A percentile compares a stretch with the other conserved stretches of the same genome.
Evolutionary conservation across 768 basidiomycete species (phyloP).

Genomic region (Calocybe gangraenosa): DNA sequence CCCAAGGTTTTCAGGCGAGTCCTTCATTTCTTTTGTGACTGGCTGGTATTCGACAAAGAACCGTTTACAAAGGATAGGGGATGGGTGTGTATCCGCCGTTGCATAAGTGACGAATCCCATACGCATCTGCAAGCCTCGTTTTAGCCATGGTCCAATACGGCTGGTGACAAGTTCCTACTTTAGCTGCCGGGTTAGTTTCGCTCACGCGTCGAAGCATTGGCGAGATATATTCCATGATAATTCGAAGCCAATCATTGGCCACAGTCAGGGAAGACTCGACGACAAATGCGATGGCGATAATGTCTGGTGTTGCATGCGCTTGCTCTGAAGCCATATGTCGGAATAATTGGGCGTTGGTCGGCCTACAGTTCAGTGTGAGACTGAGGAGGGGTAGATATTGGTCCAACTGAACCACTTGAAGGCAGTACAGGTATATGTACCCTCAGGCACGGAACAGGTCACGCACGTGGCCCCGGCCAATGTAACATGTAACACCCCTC

Average conservation of each 20-base stretch:
- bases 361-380: no score
- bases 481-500: no score
- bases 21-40: conserved; percentile 42
- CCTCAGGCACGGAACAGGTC: no score
- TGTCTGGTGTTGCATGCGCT: conserved; percentile 10
- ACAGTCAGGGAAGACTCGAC: conserved; percentile 58
- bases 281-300: conserved; percentile 51
- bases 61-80: conserved; percentile 50
- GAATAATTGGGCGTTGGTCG: no score
- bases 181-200: conserved; percentile 35
- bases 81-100: conserved; percentile 48
- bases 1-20: conserved; percentile 43
- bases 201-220: conserved; percentile 49
- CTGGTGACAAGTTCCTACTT: conserved; percentile 24
- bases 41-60: conserved; percentile 46
- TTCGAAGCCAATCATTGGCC: conserved; percentile 44
- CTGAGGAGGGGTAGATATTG: no score
- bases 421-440: no score
- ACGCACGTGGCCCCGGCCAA: no score
- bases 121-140: conserved; percentile 22
- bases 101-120: conserved; percentile 64
- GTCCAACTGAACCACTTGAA: no score
- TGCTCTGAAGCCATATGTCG: conserved; percentile 2
- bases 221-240: conserved; percentile 44
- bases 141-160: background rate